A percentile compares a stretch with the other conserved stretches of the same genome.
phyloP scores from a whole-genome alignment of 2,329 filamentous ascomycete genomes.

The Xylaria sp. region DNA sequence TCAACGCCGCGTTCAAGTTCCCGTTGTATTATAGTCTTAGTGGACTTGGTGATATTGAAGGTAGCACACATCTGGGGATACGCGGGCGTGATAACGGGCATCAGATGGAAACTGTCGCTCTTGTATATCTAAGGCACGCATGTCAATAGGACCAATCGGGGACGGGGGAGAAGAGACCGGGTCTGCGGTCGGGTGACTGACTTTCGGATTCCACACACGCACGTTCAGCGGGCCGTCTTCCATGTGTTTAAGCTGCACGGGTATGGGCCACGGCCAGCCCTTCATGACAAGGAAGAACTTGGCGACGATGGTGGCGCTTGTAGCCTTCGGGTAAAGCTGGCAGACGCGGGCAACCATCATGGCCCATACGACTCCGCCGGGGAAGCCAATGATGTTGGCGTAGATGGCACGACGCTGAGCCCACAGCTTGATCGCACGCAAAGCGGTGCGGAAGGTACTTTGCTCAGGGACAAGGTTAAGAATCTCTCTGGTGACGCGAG shows the following conservation, averaged over 20 bases:
- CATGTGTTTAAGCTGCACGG: constrained; percentile 87
- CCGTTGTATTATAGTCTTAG: constrained; percentile 79
- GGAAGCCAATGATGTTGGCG: constrained; percentile 94
- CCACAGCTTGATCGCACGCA: constrained; percentile 96
- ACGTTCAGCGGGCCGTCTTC: constrained; percentile 82
- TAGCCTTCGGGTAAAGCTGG: constrained; percentile 92
- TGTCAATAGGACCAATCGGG: constrained; percentile 27
- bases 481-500: constrained; percentile 92
- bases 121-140: constrained; percentile 67
- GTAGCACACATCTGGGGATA: constrained; percentile 98
- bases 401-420: constrained; percentile 91
- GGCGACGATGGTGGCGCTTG: constrained; percentile 83
- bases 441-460: constrained; percentile 85
- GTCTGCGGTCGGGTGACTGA: not conserved
- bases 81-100: constrained; percentile 97
- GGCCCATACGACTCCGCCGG: constrained; percentile 96
- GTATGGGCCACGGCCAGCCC: constrained; percentile 91
- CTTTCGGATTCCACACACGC: constrained; percentile 92
- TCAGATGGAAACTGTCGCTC: constrained; percentile 82
- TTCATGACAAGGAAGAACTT: constrained; percentile 95
- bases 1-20: constrained; percentile 80
- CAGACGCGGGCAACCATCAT: constrained; percentile 97
- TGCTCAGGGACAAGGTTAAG: constrained; percentile 85
- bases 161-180: not conserved
- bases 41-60: constrained; percentile 89